Conservation (phyloP, 1,284 basidiomycete genomes). For the Moesziomyces aphidis region DNA sequence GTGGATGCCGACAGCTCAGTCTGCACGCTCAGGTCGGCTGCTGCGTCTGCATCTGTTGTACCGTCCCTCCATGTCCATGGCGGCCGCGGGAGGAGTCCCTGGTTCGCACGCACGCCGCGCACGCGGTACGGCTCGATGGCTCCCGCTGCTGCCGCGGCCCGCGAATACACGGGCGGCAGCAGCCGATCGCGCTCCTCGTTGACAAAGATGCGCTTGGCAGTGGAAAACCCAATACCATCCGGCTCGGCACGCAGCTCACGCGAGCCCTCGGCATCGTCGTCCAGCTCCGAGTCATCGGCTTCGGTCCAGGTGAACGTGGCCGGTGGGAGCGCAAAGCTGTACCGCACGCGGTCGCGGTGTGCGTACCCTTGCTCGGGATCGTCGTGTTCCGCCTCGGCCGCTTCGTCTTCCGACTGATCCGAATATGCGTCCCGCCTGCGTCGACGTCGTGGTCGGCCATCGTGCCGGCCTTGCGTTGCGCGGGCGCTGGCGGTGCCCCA, state of each 20-base stretch:
- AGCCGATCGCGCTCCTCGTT: slow-evolving; percentile 30
- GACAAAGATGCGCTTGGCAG: slow-evolving; percentile 31
- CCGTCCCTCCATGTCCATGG: slow-evolving; percentile 25
- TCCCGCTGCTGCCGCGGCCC: slow-evolving; percentile 2
- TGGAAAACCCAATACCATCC: slow-evolving; percentile 41
- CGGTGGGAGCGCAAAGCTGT: slow-evolving; percentile 31
- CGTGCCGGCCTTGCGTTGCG: background rate
- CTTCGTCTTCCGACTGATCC: slow-evolving; percentile 25
- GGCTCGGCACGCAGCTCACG: slow-evolving; percentile 21
- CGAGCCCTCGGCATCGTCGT: slow-evolving; percentile 1
- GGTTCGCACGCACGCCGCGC: slow-evolving; percentile 19
- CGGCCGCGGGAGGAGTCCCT: slow-evolving; percentile 20
- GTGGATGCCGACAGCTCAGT: slow-evolving; percentile 8
- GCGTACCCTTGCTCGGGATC: slow-evolving; percentile 18
- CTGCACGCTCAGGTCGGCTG: slow-evolving; percentile 1
- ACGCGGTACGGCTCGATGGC: slow-evolving; percentile 25
- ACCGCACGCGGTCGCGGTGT: slow-evolving; percentile 32
- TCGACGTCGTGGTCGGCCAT: slow-evolving; percentile 1
- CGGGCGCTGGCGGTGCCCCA: slow-evolving; percentile 23
- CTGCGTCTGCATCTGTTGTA: background rate
- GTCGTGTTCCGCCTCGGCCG: slow-evolving; percentile 31
- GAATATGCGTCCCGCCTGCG: slow-evolving; percentile 9
- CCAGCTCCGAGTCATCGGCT: slow-evolving; percentile 5
- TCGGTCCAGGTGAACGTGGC: slow-evolving; percentile 30
- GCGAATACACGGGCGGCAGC: slow-evolving; percentile 22